Evolutionary conservation across 2,329 filamentous ascomycete species (phyloP).

Genomic region (Aciculosporium take): DNA sequence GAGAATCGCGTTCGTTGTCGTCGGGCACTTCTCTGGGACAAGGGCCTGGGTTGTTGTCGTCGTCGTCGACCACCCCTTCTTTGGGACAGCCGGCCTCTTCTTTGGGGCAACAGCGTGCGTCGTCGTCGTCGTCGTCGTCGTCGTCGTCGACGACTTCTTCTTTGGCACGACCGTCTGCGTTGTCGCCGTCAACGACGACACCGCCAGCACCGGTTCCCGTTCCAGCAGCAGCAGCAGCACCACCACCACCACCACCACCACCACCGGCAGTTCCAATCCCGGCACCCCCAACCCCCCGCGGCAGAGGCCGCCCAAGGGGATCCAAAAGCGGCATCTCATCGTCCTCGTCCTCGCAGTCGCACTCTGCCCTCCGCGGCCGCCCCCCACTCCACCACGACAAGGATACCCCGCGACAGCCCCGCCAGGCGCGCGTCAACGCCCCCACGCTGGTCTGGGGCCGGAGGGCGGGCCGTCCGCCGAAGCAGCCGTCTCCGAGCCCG

Average conservation of each 20-base stretch:
- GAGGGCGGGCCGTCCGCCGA: slow-evolving; percentile 28
- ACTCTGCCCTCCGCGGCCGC: slow-evolving; percentile 11
- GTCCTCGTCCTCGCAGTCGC: neutral
- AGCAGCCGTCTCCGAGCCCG: slow-evolving; percentile 23
- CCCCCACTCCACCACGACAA: neutral
- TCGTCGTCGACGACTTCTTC: too few species aligned
- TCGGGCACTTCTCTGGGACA: too few species aligned
- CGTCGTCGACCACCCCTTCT: too few species aligned
- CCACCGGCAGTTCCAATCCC: accelerated
- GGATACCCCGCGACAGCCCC: slow-evolving; percentile 7
- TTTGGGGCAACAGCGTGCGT: too few species aligned
- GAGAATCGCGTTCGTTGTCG: too few species aligned
- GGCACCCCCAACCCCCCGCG: neutral
- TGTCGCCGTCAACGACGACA: too few species aligned
- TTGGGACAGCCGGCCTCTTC: too few species aligned
- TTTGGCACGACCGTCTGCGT: too few species aligned
- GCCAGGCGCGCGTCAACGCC: slow-evolving; percentile 15
- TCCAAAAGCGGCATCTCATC: slow-evolving; percentile 20
- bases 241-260: neutral
- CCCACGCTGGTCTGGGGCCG: slow-evolving; percentile 17
- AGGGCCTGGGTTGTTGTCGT: too few species aligned
- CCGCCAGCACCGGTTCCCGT: too few species aligned
- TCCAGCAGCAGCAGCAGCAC: too few species aligned
- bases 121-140: too few species aligned
- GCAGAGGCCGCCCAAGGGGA: slow-evolving; percentile 33